A percentile compares a stretch with the other conserved stretches of the same genome.
Evolutionary conservation across 2,329 filamentous ascomycete species (phyloP).

Genomic region (Neoscytalidium dimidiatum): DNA sequence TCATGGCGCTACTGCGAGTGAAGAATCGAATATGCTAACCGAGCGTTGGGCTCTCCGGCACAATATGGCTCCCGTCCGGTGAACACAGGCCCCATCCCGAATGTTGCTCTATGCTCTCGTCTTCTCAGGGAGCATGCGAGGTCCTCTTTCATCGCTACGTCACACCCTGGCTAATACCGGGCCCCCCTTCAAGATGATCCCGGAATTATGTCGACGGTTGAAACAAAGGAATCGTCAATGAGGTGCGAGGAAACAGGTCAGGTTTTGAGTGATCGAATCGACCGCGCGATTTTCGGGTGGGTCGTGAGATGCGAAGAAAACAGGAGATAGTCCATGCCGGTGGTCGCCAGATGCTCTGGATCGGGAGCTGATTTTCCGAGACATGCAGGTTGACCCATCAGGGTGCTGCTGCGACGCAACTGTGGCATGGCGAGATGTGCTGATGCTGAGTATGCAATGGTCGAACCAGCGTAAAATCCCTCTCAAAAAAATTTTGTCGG

Average conservation of each 20-base stretch:
- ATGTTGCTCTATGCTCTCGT: background rate
- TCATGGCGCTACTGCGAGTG: background rate
- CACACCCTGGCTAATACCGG: background rate
- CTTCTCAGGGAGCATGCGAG: background rate
- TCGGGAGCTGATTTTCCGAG: constrained; percentile 9
- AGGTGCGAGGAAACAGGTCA: background rate
- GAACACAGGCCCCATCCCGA: background rate
- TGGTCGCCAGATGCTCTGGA: background rate
- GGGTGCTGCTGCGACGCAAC: background rate
- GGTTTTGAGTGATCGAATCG: background rate
- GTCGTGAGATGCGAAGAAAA: background rate
- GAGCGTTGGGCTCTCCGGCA: background rate
- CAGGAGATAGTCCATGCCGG: background rate
- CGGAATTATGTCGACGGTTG: background rate
- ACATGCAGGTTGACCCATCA: background rate
- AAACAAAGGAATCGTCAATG: background rate
- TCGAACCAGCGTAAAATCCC: background rate
- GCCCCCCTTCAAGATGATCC: background rate
- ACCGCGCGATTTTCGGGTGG: background rate
- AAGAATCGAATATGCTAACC: background rate
- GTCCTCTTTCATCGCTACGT: background rate
- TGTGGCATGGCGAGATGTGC: background rate
- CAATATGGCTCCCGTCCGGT: background rate
- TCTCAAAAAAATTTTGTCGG: too few relatives aligned
- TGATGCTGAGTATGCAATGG: background rate